phyloP scores from a whole-genome alignment of 2,329 filamentous ascomycete genomes.

The Verticillium isaacii region DNA sequence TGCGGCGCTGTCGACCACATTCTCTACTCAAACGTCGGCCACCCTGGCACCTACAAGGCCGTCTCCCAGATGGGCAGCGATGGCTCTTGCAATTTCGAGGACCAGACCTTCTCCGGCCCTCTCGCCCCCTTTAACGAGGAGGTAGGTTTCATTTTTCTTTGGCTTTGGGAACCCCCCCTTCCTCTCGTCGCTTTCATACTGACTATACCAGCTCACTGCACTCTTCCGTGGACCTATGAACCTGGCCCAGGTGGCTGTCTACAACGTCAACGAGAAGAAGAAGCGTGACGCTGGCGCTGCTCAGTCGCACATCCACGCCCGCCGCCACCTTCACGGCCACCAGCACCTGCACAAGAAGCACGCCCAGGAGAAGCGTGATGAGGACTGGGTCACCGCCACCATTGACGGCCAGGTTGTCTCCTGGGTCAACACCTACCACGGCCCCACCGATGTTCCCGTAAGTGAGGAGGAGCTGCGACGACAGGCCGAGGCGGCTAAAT shows the following conservation, averaged over 20 bases:
- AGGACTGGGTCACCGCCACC: conserved; percentile 30
- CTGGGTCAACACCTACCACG: conserved; percentile 54
- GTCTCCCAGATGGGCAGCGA: conserved; percentile 55
- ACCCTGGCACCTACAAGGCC: conserved; percentile 58
- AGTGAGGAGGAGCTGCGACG: not conserved
- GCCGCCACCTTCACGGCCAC: conserved; percentile 39
- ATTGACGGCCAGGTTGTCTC: conserved; percentile 54
- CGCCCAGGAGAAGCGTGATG: conserved; percentile 28
- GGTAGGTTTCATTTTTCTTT: conserved; percentile 41
- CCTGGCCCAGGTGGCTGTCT: conserved; percentile 65
- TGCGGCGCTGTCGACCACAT: conserved; percentile 62
- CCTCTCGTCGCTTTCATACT: not conserved
- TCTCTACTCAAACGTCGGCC: conserved; percentile 59
- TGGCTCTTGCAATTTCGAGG: conserved; percentile 49
- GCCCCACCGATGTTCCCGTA: conserved; percentile 16
- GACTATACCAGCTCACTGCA: conserved; percentile 54
- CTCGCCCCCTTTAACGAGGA: conserved; percentile 67
- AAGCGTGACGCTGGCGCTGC: conserved; percentile 19
- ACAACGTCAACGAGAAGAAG: conserved; percentile 42
- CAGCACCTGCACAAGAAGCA: conserved; percentile 44
- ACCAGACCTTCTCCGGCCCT: conserved; percentile 51
- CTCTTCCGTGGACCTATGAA: conserved; percentile 68
- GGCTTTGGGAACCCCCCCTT: not conserved
- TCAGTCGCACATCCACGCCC: conserved; percentile 20
- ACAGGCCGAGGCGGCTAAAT: not conserved